Conservation (phyloP, 257 asterid species). For the Solanum appendiculatum region DNA sequence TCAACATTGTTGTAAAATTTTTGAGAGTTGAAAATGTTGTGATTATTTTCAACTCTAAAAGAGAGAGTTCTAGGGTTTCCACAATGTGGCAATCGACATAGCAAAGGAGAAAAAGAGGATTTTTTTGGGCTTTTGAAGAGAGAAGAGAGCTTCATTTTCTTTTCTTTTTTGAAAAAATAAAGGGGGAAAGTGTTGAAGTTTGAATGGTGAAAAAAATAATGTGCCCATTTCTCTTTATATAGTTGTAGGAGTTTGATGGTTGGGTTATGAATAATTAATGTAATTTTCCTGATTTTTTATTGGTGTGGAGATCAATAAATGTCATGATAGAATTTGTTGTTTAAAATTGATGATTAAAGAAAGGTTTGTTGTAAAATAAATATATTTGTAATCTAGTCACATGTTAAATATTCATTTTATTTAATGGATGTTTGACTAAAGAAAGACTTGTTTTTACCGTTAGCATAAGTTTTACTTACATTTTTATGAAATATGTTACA, state of each 20-base stretch:
- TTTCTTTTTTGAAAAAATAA: not conserved
- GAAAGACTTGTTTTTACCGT: not conserved
- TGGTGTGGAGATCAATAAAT: not conserved
- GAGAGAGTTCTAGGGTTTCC: constrained; percentile 38
- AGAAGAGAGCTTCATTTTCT: constrained; percentile 29
- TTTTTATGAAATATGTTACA: not conserved
- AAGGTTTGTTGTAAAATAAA: not conserved
- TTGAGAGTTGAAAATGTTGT: constrained; percentile 15
- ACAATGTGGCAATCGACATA: constrained; percentile 43
- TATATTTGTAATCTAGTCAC: not conserved
- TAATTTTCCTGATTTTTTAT: not conserved
- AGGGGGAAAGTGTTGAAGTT: not conserved
- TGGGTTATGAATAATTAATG: not conserved
- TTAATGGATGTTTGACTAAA: not conserved
- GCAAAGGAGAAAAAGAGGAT: constrained; percentile 8
- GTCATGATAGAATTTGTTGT: not conserved
- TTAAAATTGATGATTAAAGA: not conserved
- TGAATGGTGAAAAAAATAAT: not conserved
- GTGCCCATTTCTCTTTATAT: not conserved
- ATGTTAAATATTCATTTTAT: not conserved
- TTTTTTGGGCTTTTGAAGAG: constrained; percentile 27
- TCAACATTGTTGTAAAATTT: constrained; percentile 8
- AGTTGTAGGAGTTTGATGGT: not conserved
- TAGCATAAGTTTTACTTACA: not conserved
- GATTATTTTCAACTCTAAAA: constrained; percentile 17